A percentile compares a stretch with the other conserved stretches of the same genome.
Evolutionary conservation across 1,284 basidiomycete genomes (phyloP).

Genomic region (Vanrija pseudolonga): DNA sequence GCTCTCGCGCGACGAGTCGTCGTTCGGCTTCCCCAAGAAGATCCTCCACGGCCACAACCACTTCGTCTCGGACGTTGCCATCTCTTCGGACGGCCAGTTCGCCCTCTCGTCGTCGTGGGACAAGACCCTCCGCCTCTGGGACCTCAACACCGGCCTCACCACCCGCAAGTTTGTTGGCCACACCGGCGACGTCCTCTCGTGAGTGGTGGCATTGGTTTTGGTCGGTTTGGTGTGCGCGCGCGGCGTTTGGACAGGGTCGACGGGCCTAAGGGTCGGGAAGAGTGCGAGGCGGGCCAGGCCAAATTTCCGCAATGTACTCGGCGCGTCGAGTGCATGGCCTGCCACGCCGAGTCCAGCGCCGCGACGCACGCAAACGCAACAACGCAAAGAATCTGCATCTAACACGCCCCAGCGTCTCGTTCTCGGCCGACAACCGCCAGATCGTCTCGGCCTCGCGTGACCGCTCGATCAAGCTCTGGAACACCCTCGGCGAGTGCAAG

Average conservation of each 20-base stretch:
- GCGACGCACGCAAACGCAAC: neutral
- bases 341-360: no score
- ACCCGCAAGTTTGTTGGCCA: conserved; percentile 98
- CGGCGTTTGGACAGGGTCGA: neutral
- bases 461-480: conserved; percentile 99
- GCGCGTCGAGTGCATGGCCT: neutral
- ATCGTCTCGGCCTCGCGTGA: conserved; percentile 98
- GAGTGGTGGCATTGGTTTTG: conserved; percentile 18
- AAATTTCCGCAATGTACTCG: neutral
- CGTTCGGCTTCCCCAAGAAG: conserved; percentile 91
- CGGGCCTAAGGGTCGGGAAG: neutral
- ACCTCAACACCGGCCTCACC: conserved; percentile 89
- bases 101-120: conserved; percentile 99
- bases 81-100: conserved; percentile 98
- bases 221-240: neutral
- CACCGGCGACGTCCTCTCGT: conserved; percentile 92
- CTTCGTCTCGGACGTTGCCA: conserved; percentile 99
- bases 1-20: conserved; percentile 86
- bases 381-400: neutral
- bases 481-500: conserved; percentile 99
- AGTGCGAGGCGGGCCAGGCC: neutral
- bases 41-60: conserved; percentile 99
- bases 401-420: conserved; percentile 63
- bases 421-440: conserved; percentile 96
- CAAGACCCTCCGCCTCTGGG: conserved; percentile 99